Evolutionary conservation across 192 early-diverging fungal species (phyloP).

Genomic region (Coemansia sp.): DNA sequence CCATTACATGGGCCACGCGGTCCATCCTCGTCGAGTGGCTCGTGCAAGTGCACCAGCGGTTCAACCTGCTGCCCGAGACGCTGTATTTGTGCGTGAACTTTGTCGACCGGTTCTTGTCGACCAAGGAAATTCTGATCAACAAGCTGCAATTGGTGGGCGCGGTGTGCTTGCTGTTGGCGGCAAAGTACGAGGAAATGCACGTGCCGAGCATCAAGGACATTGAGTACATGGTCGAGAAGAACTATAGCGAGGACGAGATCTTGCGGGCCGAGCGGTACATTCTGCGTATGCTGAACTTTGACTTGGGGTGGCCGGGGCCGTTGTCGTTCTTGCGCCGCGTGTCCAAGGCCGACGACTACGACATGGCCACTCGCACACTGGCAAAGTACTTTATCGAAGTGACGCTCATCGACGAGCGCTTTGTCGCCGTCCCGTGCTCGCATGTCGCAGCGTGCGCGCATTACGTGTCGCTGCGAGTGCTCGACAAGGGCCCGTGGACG

Average conservation of each 20-base stretch:
- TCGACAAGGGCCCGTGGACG: constrained; percentile 53
- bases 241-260: constrained; percentile 53
- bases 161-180: constrained; percentile 56
- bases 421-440: constrained; percentile 54
- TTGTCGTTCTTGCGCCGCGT: constrained; percentile 61
- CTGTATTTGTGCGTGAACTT: constrained; percentile 59
- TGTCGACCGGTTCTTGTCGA: constrained; percentile 62
- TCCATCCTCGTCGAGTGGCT: constrained; percentile 61
- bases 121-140: constrained; percentile 43
- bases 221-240: constrained; percentile 51
- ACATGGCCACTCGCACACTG: constrained; percentile 56
- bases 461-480: constrained; percentile 45
- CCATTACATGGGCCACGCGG: constrained; percentile 57
- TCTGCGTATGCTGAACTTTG: constrained; percentile 58
- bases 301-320: constrained; percentile 61
- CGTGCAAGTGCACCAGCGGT: constrained; percentile 58
- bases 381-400: constrained; percentile 65
- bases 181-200: constrained; percentile 62
- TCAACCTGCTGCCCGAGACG: constrained; percentile 63
- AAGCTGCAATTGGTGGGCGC: constrained; percentile 62
- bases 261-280: constrained; percentile 60
- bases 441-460: constrained; percentile 54
- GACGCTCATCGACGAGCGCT: constrained; percentile 59
- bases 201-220: constrained; percentile 58
- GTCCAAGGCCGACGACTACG: constrained; percentile 62